phyloP scores from a whole-genome alignment of 768 basidiomycete species.

The Chalciporus piperatus region DNA sequence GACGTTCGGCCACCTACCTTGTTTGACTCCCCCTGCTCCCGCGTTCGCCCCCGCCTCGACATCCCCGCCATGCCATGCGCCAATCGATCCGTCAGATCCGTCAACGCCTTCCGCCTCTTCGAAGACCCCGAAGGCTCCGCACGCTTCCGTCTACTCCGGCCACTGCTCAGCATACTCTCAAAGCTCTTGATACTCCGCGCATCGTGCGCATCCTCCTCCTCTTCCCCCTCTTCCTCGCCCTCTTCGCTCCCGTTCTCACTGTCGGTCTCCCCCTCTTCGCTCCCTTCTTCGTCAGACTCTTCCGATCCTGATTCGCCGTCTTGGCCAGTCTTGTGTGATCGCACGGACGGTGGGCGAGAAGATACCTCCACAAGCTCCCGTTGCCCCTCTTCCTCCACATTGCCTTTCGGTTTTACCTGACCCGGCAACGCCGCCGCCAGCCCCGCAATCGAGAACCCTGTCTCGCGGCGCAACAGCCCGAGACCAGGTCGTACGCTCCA shows the following conservation, averaged over 20 bases:
- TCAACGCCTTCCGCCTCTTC: slow-evolving; percentile 53
- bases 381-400: slow-evolving; percentile 39
- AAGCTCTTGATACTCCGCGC: slow-evolving; percentile 81
- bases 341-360: slow-evolving; percentile 47
- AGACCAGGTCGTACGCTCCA: slow-evolving; percentile 47
- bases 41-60: slow-evolving; percentile 37
- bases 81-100: slow-evolving; percentile 66
- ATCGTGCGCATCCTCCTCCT: slow-evolving; percentile 40
- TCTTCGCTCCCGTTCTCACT: slow-evolving; percentile 25
- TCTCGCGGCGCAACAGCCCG: slow-evolving; percentile 69
- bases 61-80: slow-evolving; percentile 66
- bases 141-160: slow-evolving; percentile 22
- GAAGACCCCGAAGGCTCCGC: slow-evolving; percentile 3
- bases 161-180: slow-evolving; percentile 71
- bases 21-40: slow-evolving; percentile 6
- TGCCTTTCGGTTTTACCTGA: slow-evolving; percentile 7
- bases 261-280: slow-evolving; percentile 4
- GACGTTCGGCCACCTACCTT: slow-evolving; percentile 28
- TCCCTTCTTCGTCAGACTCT: slow-evolving; percentile 7
- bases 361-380: slow-evolving; percentile 54
- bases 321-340: slow-evolving; percentile 20
- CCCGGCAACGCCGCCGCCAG: slow-evolving; percentile 63
- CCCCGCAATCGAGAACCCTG: slow-evolving; percentile 80
- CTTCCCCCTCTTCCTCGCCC: slow-evolving; percentile 29
- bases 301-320: slow-evolving; percentile 17